A percentile compares a stretch with the other conserved stretches of the same genome.
Evolutionary conservation across 129 eudicot genomes (phyloP).

Genomic region (Tanacetum coccineum): DNA sequence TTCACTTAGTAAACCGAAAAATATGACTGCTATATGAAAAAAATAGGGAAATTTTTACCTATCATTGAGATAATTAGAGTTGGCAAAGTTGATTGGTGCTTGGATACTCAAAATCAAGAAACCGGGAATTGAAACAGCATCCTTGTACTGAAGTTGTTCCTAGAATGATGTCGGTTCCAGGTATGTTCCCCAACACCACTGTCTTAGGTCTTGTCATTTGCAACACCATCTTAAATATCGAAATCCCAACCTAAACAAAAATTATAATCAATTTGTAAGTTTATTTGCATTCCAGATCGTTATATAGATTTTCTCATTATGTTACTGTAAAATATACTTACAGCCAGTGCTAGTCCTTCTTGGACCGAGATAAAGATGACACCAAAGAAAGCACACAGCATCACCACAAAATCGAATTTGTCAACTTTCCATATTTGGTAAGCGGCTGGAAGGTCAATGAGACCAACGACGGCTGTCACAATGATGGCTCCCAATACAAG

Average conservation of each 20-base stretch:
- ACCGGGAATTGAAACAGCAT: slow-evolving; percentile 61
- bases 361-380: slow-evolving; percentile 77
- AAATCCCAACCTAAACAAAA: slow-evolving; percentile 59
- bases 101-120: slow-evolving; percentile 63
- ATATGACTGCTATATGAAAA: too few species aligned
- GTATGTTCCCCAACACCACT: slow-evolving; percentile 67
- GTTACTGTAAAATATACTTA: slow-evolving; percentile 23
- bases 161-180: slow-evolving; percentile 70
- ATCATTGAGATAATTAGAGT: slow-evolving; percentile 74
- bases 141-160: slow-evolving; percentile 73
- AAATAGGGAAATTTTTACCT: slow-evolving; percentile 38
- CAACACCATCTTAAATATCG: slow-evolving; percentile 60
- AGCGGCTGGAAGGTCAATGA: slow-evolving; percentile 77
- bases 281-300: neutral
- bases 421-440: slow-evolving; percentile 76
- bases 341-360: slow-evolving; percentile 79
- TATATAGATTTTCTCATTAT: neutral
- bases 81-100: slow-evolving; percentile 81
- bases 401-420: slow-evolving; percentile 67
- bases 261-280: neutral
- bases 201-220: slow-evolving; percentile 82
- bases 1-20: neutral
- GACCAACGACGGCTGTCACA: slow-evolving; percentile 79
- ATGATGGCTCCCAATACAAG: slow-evolving; percentile 76
- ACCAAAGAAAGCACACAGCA: slow-evolving; percentile 82